Evolutionary conservation across 1,284 basidiomycete genomes (phyloP), one percentile per base, ranked within the genome.

Genomic region (Boletus albobrunnescens): DNA sequence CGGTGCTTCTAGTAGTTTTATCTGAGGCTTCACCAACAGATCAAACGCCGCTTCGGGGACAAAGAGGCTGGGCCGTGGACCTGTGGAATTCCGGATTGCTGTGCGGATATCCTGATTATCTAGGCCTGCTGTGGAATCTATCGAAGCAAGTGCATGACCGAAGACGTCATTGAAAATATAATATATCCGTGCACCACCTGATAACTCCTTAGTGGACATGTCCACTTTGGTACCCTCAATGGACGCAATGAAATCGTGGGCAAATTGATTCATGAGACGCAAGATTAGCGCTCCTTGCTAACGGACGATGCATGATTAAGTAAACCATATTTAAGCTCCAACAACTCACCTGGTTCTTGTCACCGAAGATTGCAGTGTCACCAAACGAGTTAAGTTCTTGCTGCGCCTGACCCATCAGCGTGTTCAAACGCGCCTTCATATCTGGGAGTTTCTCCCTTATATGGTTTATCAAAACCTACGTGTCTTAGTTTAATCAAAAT

Each of bases 111-210:
- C 96, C 60, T 92, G 87, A 51, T 89, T 84, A 46, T 94, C 92
- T 47, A 99, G 77, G 64, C 95, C 95, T 44, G 84, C 78, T 16
- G 92, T 93, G 1, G 95, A 86, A 61, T 98, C 91, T 64, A 99
- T 92, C 13, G 84, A 88, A 52, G 83, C 79, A 8, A 99, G 81
- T 1, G 95, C 95, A 45, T 88, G 79, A 6, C 96, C 96, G 63
- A 99, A 99, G 41, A 99, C 84, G 60, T 99, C 96, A 65, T 98
- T 94, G 81, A 99, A 99, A 68, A 99, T 98, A 73, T 97, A 98
- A 72, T 98, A 99, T 68, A 99, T 93, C 47, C 96, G 81, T 10
- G 96, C 96, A 47, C 96, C 96, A 36, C 96, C 96, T 23, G 91
- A 98, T 9, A 99, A 82, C 67, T 99, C 96, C 67, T 99, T 99